These are phyloP conservation scores for Hypoxylon rickii DNA, from an alignment of 495 filamentous ascomycete species.

Conservation along the genomic window DNA sequence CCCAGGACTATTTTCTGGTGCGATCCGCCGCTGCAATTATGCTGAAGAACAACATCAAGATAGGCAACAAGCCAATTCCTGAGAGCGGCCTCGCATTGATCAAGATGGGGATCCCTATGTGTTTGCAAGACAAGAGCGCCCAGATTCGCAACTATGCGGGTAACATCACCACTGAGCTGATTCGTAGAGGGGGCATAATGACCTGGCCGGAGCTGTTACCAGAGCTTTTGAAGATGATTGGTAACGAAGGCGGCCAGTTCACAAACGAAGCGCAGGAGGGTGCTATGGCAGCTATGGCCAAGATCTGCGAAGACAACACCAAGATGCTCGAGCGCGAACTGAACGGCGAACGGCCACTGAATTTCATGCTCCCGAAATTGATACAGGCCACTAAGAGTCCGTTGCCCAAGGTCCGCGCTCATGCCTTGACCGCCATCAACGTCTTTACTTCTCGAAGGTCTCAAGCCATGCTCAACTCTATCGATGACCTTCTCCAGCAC, in stretches of 20 bases:
- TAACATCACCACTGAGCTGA: conserved; percentile 93
- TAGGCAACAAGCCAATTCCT: conserved; percentile 71
- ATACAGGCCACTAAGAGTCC: conserved; percentile 80
- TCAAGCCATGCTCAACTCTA: conserved; percentile 70
- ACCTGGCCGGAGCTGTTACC: conserved; percentile 90
- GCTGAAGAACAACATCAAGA: conserved; percentile 89
- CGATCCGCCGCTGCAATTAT: conserved; percentile 87
- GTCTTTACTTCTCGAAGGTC: conserved; percentile 84
- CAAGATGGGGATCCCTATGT: conserved; percentile 73
- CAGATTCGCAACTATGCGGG: conserved; percentile 89
- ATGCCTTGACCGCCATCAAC: conserved; percentile 84
- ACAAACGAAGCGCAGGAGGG: conserved; percentile 80
- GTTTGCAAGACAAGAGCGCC: conserved; percentile 76
- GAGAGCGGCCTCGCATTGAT: conserved; percentile 72
- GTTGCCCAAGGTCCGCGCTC: conserved; percentile 72
- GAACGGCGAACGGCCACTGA: conserved; percentile 80
- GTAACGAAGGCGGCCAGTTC: conserved; percentile 69
- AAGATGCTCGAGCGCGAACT: conserved; percentile 84
- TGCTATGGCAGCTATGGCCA: conserved; percentile 87
- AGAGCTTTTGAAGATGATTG: conserved; percentile 74
- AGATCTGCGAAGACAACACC: conserved; percentile 96
- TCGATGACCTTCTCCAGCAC: conserved; percentile 79
- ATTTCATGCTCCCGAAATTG: conserved; percentile 88
- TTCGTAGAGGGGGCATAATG: conserved; percentile 80
- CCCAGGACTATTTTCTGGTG: conserved; percentile 69